Evolutionary conservation across 75 land plant genomes (phyloP).

Genomic region (Gnetum montanum): DNA sequence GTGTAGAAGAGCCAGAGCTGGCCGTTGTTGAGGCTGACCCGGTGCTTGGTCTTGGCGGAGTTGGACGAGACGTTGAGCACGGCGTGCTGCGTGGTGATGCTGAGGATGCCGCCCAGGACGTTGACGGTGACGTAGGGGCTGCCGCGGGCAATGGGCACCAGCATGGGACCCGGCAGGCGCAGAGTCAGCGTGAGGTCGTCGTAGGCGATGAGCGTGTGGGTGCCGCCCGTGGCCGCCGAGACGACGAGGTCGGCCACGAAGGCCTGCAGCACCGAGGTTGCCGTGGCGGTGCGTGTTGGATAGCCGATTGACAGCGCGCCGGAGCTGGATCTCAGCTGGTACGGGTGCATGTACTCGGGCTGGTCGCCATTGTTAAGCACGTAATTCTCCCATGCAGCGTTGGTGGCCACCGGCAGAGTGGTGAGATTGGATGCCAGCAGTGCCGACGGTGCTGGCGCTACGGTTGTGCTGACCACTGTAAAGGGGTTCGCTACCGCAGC

Average conservation of each 20-base stretch:
- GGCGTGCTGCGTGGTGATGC: conserved; percentile 18
- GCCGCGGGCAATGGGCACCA: conserved; percentile 31
- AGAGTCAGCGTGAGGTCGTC: conserved; percentile 52
- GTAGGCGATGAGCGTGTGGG: conserved; percentile 16
- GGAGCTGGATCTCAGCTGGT: conserved; percentile 9
- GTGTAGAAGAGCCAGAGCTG: conserved; percentile 25
- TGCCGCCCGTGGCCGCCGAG: not conserved
- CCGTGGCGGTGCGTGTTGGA: conserved; percentile 7
- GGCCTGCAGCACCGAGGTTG: conserved; percentile 9
- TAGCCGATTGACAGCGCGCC: conserved; percentile 21
- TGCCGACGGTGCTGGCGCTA: conserved; percentile 7
- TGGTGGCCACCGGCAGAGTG: conserved; percentile 16
- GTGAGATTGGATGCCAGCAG: conserved; percentile 8
- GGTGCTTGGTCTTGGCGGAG: conserved; percentile 18
- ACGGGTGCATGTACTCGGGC: conserved; percentile 31
- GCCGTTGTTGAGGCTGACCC: conserved; percentile 17
- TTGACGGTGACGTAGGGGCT: conserved; percentile 22
- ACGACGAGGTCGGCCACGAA: conserved; percentile 16
- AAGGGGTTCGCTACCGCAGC: not conserved
- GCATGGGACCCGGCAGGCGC: conserved; percentile 28
- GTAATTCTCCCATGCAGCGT: conserved; percentile 22
- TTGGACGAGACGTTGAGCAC: conserved; percentile 12
- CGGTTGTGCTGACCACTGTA: not conserved
- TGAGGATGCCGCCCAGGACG: conserved; percentile 7
- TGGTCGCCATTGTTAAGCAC: conserved; percentile 16